phyloP scores from a whole-genome alignment of 441 rosid genomes.

The Bruguiera hainesii region DNA sequence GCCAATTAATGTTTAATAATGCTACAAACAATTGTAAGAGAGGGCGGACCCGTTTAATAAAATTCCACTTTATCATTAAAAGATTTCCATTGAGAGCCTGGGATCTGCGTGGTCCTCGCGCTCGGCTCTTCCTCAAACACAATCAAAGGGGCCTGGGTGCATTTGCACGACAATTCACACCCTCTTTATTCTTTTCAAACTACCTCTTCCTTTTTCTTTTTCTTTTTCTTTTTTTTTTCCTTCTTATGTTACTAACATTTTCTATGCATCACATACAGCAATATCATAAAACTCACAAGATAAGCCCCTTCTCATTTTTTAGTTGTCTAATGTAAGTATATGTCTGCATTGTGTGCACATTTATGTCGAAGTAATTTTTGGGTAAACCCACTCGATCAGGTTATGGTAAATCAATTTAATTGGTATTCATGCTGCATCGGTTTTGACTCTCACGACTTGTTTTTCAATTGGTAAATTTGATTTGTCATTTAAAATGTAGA shows the following conservation, averaged over 20 bases:
- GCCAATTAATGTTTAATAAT: neutral
- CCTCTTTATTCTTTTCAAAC: neutral
- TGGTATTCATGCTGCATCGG: no score
- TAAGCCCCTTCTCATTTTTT: no score
- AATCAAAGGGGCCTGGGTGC: neutral
- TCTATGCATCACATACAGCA: neutral
- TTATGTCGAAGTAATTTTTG: no score
- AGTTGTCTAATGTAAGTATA: neutral
- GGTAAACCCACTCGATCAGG: no score
- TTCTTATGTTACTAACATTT: neutral
- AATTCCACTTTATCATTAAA: neutral
- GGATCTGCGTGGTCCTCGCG: neutral
- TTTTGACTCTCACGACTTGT: no score
- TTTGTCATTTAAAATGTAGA: no score
- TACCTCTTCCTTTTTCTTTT: neutral
- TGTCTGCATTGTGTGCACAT: no score
- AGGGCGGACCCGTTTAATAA: no score
- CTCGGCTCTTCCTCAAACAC: neutral
- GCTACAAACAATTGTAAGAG: neutral
- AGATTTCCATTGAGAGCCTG: neutral
- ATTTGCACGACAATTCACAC: neutral
- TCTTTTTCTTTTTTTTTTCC: neutral
- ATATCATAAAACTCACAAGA: neutral
- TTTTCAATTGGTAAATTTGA: no score
- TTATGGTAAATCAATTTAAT: no score